Evolutionary conservation across 1,139 yeast genomes (phyloP), one percentile per base, ranked within the genome.

Genomic region (Yamadazyma epiphylla): DNA sequence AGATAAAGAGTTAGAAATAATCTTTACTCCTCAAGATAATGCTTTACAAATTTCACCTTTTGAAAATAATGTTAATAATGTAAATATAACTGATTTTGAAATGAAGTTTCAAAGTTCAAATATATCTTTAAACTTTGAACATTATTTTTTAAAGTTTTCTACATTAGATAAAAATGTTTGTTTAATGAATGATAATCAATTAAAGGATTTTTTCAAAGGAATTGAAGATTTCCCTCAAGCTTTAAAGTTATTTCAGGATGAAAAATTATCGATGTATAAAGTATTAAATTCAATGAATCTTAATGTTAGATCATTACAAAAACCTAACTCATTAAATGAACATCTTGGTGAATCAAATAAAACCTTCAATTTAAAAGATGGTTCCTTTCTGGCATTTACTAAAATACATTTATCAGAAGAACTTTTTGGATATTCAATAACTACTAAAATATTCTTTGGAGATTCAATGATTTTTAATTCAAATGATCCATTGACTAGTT

Each of bases 401-500:
- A 17, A 17, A 10, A 10, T 17, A 7, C n/a, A n/a, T n/a, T n/a
- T n/a, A n/a, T n/a, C n/a, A n/a, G n/a, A n/a, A n/a, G n/a, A n/a
- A n/a, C n/a, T n/a, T n/a, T n/a, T n/a, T n/a, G n/a, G n/a, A n/a
- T n/a, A n/a, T n/a, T n/a, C n/a, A n/a, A n/a, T n/a, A n/a, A 17
- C 20, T 17, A 50, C 61, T 4, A 51, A 49, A 30, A 54, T 67
- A 4, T 64, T 46, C 36, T 52, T 49, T 25, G 53, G 46, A n/a
- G 38, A 42, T 10, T 35, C 44, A 13, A 31, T 50, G 11, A 38
- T 68, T 14, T 49, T 58, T 24, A 54, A 54, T 17, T 47, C 47
- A 6, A 46, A 47, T 22, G 72, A 65, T 26, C 35, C 49, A 17
- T 45, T 65, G n/a, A 64, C 62, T 41, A 73, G 70, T 0, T 64